Evolutionary conservation across 352 stramenopile genomes (phyloP), one percentile per base, ranked within the genome.

Genomic region (Salisapilia sapeloensis): DNA sequence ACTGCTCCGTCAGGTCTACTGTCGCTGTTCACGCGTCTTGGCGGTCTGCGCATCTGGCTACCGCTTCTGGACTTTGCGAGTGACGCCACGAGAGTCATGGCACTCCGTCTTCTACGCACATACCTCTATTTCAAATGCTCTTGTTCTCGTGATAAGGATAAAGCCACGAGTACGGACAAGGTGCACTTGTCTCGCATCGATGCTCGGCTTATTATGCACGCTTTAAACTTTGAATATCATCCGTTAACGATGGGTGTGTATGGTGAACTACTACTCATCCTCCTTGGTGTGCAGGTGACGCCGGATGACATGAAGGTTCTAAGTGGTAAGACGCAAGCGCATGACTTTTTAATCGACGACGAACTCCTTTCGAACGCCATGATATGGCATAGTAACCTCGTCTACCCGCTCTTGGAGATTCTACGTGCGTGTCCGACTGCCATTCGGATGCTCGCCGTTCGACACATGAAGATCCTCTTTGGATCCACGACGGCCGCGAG

Each of bases 101-200:
- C 72, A 1, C 30, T 89, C 21, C 69, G 72, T 15, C 48, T 89
- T 18, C 33, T 89, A 24, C 61, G 72, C 39, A 87, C 67, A 23
- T 87, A 84, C 22, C 39, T 87, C 30, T 81, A 64, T 22, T 46
- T 84, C 13, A 82, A 84, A 34, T 84, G 67, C 29, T 62, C 75
- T 13, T 81, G 65, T 31, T 57, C 37, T 19, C 50, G 69, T 50
- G 63, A 80, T 14, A 49, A 48, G 10, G 67, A 84, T n/a, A 70
- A 63, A 32, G 54, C 60, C 2, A 79, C 60, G 27, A 75, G 51
- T 14, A 37, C 57, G 6, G 67, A 81, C n/a, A 82, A 80, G 45
- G 64, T 76, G 13, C 65, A 81, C 15, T 56, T 89, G 29, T 89
- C 72, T 1, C 55, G 81, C 4, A 63, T 66, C 2, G 72, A 89